These are phyloP conservation scores for Pestalotiopsis sp. DNA, from an alignment of 2,329 filamentous ascomycete species.

Conservation along the genomic window DNA sequence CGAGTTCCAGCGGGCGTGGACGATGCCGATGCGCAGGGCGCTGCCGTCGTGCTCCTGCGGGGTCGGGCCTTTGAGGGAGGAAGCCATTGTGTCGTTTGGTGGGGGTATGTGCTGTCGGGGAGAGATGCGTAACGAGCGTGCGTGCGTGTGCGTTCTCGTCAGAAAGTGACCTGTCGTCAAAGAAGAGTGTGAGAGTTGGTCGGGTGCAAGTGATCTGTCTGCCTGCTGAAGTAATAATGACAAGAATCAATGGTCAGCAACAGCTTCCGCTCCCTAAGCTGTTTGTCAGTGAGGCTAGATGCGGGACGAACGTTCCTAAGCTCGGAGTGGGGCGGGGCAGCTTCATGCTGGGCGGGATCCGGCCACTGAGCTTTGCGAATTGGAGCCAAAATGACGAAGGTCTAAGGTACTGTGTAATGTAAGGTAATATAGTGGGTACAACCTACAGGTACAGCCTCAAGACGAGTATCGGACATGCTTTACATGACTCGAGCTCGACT, in stretches of 20 bases:
- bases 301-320: background rate
- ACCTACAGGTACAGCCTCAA: too few species aligned
- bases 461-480: too few species aligned
- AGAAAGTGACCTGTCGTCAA: background rate
- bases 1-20: conserved; percentile 95
- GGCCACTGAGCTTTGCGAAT: background rate
- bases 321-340: background rate
- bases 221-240: background rate
- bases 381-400: background rate
- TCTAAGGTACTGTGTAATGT: background rate
- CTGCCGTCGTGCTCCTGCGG: conserved; percentile 67
- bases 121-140: background rate
- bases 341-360: background rate
- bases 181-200: background rate
- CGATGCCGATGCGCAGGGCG: conserved; percentile 85
- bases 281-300: background rate
- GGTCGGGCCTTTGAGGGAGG: conserved; percentile 57
- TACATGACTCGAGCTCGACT: too few species aligned
- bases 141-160: too few species aligned
- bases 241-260: background rate
- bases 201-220: too few species aligned
- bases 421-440: background rate
- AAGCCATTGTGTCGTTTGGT: conserved; percentile 35
- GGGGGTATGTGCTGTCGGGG: background rate
- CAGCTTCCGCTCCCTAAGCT: background rate